Base-by-base conservation (phyloP, 495 filamentous ascomycete genomes). In the Penicillium cinerascens region DNA sequence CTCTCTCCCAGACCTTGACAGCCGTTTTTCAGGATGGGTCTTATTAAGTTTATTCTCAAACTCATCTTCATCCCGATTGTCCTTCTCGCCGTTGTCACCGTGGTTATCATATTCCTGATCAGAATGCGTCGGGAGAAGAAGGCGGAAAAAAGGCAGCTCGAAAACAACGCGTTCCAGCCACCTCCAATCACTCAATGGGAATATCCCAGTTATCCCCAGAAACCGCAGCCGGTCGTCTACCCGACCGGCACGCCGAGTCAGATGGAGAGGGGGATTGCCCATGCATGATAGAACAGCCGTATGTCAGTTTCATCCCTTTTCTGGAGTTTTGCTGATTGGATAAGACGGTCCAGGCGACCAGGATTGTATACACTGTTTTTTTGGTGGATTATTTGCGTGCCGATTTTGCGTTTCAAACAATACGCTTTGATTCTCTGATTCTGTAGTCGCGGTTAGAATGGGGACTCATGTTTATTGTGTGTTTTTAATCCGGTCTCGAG, bases 11-110 rank as follows among this genome's bases (percentile, higher is more conserved):
- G 16, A 21, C 2, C 4, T 5, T n/a, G n/a, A n/a, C 22, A 27
- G 0, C 8, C 10, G 3, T 13, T 22, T 7, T 6, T 37, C 71
- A 26, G 84, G 58, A 21, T 89, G 64, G 3, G 67, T 59, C 18
- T 65, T 55, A 8, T 87, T 62, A 4, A 82, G 76, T 7, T 82
- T 56, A 57, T 88, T 86, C 49, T 89, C 85, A 1, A 87, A 65
- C 3, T 63, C 56, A 3, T 72, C 62, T 49, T 82, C 41, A 52
- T 62, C 21, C 59, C 59, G 0, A 44, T 62, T 6, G 44, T 50
- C 36, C n/a, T 55, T 8, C 6, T 62, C 44, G 9, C 50, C 3
- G 29, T 58, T 18, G 20, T 56, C 27, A 35, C 35, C 16, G 26
- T 44, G 16, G 36, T 52, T 10, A 46, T 43, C 13, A 35, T 44